These are phyloP conservation scores for Blastobotrys aristatus DNA, from an alignment of 1,139 yeast genomes.

Conservation along the genomic window DNA sequence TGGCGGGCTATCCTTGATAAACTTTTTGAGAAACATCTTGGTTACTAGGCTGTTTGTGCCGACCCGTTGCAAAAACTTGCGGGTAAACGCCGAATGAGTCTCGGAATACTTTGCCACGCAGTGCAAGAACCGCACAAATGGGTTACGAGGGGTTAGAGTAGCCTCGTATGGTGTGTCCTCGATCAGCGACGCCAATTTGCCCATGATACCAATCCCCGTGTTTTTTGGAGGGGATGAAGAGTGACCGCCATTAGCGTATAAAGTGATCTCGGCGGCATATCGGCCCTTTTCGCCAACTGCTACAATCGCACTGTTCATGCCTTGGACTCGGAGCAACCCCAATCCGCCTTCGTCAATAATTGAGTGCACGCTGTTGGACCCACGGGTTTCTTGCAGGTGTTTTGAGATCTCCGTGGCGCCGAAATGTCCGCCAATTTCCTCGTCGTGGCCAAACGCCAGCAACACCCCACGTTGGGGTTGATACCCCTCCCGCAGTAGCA, in stretches of 20 bases:
- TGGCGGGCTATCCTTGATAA: slow-evolving; percentile 4
- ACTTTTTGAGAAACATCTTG: slow-evolving; percentile 18
- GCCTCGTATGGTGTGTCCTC: slow-evolving; percentile 49
- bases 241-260: slow-evolving; percentile 68
- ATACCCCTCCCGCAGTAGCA: slow-evolving; percentile 44
- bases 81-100: slow-evolving; percentile 19
- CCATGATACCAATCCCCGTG: slow-evolving; percentile 66
- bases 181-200: slow-evolving; percentile 47
- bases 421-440: slow-evolving; percentile 50
- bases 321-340: slow-evolving; percentile 39
- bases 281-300: slow-evolving; percentile 68
- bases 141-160: slow-evolving; percentile 46
- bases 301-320: slow-evolving; percentile 50
- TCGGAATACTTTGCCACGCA: slow-evolving; percentile 26
- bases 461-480: slow-evolving; percentile 52
- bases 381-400: slow-evolving; percentile 47
- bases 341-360: slow-evolving; percentile 61
- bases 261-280: slow-evolving; percentile 46
- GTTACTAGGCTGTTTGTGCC: slow-evolving; percentile 19
- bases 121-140: slow-evolving; percentile 44
- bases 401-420: slow-evolving; percentile 51
- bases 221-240: slow-evolving; percentile 67
- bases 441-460: slow-evolving; percentile 66
- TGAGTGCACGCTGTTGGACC: slow-evolving; percentile 50
- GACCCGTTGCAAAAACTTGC: slow-evolving; percentile 18